Percentiles rank a stretch among this genome's conserved stretches.
Conservation (phyloP, 2,329 filamentous ascomycete genomes). For the Periconia sp. region DNA sequence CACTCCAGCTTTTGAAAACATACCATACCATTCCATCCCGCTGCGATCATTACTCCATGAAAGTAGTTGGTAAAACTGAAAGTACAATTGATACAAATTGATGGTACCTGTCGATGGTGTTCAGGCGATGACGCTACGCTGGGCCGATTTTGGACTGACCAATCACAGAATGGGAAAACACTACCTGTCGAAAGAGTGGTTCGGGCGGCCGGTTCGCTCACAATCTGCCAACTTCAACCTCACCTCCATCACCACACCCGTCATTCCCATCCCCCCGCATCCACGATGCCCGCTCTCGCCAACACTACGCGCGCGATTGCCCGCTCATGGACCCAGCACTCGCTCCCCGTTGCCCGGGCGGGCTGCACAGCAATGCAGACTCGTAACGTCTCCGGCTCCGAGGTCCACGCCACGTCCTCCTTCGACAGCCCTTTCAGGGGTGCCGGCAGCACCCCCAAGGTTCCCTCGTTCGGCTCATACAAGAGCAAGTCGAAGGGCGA, state of each 20-base stretch:
- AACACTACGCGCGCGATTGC: constrained; percentile 49
- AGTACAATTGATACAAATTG: background rate
- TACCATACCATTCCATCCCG: background rate
- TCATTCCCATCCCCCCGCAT: constrained; percentile 29
- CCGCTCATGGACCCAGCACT: constrained; percentile 51
- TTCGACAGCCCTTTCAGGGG: constrained; percentile 61
- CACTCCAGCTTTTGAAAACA: background rate
- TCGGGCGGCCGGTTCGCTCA: constrained; percentile 9
- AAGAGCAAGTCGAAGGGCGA: constrained; percentile 66
- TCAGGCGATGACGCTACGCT: constrained; percentile 5
- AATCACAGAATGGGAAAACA: constrained; percentile 20
- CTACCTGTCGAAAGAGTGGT: too few species aligned
- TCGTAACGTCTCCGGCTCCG: constrained; percentile 40
- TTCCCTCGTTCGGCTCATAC: constrained; percentile 91
- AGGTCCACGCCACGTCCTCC: constrained; percentile 40
- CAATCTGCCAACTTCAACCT: constrained; percentile 10
- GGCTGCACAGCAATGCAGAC: constrained; percentile 48
- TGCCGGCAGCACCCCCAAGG: constrained; percentile 59
- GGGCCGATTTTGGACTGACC: background rate
- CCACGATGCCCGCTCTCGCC: constrained; percentile 54
- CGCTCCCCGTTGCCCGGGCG: constrained; percentile 50
- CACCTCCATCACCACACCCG: constrained; percentile 19
- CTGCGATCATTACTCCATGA: background rate
- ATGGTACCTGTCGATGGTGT: background rate
- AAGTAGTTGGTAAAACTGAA: background rate